Conservation (phyloP, 169 alveolate species). For the Plasmodium gonderi region DNA sequence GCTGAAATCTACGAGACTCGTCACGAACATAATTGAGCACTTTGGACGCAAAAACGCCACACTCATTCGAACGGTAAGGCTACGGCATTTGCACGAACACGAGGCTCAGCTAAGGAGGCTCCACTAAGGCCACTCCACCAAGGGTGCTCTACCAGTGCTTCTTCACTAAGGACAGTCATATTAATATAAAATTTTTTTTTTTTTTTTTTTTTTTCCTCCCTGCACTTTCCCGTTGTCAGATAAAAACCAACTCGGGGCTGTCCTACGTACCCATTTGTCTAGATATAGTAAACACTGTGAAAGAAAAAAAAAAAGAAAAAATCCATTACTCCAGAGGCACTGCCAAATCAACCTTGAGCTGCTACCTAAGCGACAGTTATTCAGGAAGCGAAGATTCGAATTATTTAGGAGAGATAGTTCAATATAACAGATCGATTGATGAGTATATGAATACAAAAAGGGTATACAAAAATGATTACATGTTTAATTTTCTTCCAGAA, state of each 20-base stretch:
- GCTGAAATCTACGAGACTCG: conserved; percentile 41
- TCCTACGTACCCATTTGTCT: conserved; percentile 70
- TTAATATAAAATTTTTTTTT: neutral
- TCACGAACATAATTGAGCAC: conserved; percentile 52
- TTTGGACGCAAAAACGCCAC: conserved; percentile 58
- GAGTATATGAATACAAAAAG: conserved; percentile 53
- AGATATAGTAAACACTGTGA: conserved; percentile 35
- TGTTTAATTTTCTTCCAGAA: conserved; percentile 70
- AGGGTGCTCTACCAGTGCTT: neutral
- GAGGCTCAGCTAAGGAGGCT: neutral
- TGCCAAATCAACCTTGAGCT: neutral
- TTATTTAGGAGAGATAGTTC: conserved; percentile 15
- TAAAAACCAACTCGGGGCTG: neutral
- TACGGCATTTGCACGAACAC: neutral
- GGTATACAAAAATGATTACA: conserved; percentile 32
- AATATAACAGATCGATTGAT: conserved; percentile 51
- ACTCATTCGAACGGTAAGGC: conserved; percentile 48
- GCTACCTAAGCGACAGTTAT: conserved; percentile 24
- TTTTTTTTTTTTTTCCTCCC: neutral
- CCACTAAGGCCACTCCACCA: neutral
- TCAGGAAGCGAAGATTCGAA: conserved; percentile 12
- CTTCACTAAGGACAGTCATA: neutral
- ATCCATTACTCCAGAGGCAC: conserved; percentile 41
- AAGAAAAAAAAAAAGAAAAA: conserved; percentile 62
- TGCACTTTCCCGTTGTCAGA: neutral